A percentile compares a stretch with the other conserved stretches of the same genome.
These are phyloP conservation scores for Phalaenopsis equestris DNA, from an alignment of 106 monocot genomes.

Conservation along the genomic window DNA sequence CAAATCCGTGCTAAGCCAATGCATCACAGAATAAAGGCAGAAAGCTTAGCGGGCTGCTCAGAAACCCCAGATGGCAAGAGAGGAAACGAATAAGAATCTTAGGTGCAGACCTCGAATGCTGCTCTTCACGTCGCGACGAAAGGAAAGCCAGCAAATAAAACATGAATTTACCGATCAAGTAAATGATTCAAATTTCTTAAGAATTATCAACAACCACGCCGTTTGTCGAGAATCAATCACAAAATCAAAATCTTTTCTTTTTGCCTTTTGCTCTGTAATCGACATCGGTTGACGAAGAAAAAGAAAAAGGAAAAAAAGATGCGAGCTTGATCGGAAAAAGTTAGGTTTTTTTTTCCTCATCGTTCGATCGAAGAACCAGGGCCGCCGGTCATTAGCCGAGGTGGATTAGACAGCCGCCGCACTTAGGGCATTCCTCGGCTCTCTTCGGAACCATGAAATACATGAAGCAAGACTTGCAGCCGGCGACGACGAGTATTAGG, in stretches of 20 bases:
- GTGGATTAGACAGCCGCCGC: conserved; percentile 61
- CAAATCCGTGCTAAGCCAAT: too few species aligned
- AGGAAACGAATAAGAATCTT: conserved; percentile 6
- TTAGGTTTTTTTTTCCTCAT: neutral
- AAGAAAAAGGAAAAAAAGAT: neutral
- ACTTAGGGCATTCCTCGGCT: conserved; percentile 50
- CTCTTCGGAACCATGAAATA: conserved; percentile 82
- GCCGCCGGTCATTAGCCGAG: conserved; percentile 15
- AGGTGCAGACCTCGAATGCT: neutral
- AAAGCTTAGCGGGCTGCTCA: neutral
- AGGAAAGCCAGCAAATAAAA: neutral
- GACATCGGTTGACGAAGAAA: neutral
- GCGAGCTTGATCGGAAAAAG: neutral
- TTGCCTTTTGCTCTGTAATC: neutral
- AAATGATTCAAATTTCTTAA: too few species aligned
- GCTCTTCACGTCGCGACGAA: neutral
- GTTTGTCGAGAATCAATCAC: neutral
- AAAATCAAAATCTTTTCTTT: neutral
- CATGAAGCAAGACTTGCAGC: conserved; percentile 82
- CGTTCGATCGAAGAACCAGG: neutral
- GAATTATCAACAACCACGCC: too few species aligned
- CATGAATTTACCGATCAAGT: too few species aligned
- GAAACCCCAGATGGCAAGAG: neutral
- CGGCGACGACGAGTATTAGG: conserved; percentile 61
- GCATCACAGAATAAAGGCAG: neutral